Conservation (phyloP, 2,329 filamentous ascomycete genomes). For the Gaeumannomyces tritici region DNA sequence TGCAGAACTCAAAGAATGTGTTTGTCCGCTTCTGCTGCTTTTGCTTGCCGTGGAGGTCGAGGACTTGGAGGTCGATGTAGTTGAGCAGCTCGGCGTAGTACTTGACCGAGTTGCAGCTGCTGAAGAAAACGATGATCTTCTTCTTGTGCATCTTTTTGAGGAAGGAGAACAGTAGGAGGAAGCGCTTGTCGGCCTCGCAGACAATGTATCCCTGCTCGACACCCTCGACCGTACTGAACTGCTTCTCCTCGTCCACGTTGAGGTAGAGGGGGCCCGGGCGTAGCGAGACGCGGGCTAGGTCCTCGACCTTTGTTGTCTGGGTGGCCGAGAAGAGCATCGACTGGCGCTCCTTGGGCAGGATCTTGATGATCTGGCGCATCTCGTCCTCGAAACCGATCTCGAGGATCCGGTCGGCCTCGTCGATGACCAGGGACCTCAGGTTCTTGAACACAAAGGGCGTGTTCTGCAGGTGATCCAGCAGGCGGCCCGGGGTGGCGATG, state of each 20-base stretch:
- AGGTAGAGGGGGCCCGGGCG: conserved; percentile 88
- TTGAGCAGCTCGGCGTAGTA: conserved; percentile 94
- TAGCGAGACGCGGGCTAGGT: conserved; percentile 87
- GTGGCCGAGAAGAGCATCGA: conserved; percentile 99
- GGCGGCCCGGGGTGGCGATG: conserved; percentile 84
- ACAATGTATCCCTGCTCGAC: conserved; percentile 94
- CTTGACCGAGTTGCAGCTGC: conserved; percentile 85
- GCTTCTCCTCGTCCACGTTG: conserved; percentile 73
- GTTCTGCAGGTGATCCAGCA: conserved; percentile 90
- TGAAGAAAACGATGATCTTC: conserved; percentile 97
- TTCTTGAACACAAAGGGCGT: conserved; percentile 92
- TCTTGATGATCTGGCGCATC: conserved; percentile 94
- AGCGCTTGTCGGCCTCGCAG: conserved; percentile 88
- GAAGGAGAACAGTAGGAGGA: conserved; percentile 89
- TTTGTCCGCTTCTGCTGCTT: conserved; percentile 99
- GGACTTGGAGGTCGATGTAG: conserved; percentile 80
- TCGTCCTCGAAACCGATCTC: conserved; percentile 99
- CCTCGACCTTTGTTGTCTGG: conserved; percentile 97
- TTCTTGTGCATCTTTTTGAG: conserved; percentile 87
- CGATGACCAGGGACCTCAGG: conserved; percentile 82
- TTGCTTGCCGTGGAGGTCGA: conserved; percentile 86
- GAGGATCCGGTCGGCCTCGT: conserved; percentile 92
- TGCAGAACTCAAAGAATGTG: conserved; percentile 90
- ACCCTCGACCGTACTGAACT: conserved; percentile 85
- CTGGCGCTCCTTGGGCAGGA: conserved; percentile 78